Evolutionary conservation across 2,329 filamentous ascomycete species (phyloP), one percentile per base, ranked within the genome.

Genomic region (Talaromyces sp.): DNA sequence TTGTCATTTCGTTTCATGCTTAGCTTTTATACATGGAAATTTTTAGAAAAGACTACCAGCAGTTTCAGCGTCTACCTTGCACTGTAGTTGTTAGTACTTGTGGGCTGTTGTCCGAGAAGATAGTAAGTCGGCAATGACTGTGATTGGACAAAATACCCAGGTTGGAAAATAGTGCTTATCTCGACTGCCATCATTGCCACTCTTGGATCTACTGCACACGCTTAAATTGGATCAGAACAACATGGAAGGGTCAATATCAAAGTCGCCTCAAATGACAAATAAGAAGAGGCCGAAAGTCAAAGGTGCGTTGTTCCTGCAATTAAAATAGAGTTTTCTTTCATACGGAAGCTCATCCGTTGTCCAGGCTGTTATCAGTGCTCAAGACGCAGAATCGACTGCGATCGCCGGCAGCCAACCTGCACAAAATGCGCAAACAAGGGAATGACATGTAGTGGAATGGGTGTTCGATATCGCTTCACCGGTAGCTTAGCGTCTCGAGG

Each of bases 281-380:
- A 54, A 12, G 18, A 54, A 54, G 9, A 18, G 48, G 21, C 48
- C 48, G 1, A 54, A 54, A 35, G 9, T 21, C 18, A 54, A 54
- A 54, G 48, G 7, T 28, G 3, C 28, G 28, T 28, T 28, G n/a
- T n/a, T n/a, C n/a, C 6, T 3, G 28, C 28, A 28, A 28, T 28
- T 28, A 28, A 6, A 28, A 28, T 6, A 28, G 6, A 28, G n/a
- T 6, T 3, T 28, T 28, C 28, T 28, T 28, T 28, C 28, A 3
- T 28, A 28, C 6, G 28, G 6, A 33, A 21, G 4, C 48, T 54
- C 28, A 54, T 54, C n/a, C 48, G 7, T 35, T n/a, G 2, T 54
- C 16, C 6, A 57, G 54, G 54, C 14, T 57, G 54, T 57, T 42
- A 57, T 42, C 25, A 57, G 54, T 57, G 54, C 21, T 57, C 54